phyloP scores from a whole-genome alignment of 108 stramenopile species.

The Epipyxis sp. region DNA sequence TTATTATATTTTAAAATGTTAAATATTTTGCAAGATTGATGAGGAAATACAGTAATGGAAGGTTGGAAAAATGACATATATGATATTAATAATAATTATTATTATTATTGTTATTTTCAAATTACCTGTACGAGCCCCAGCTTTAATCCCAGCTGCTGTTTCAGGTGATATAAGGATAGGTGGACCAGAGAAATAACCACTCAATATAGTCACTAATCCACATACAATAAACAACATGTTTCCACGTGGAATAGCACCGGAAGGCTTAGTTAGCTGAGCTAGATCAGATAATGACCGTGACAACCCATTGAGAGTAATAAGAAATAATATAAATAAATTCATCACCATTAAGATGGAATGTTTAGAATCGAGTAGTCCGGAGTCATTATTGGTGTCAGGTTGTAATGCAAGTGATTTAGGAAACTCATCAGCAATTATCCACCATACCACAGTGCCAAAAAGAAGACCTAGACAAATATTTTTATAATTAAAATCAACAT shows the following conservation, averaged over 20 bases:
- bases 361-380: background rate
- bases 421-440: background rate
- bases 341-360: background rate
- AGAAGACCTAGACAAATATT: too few species aligned
- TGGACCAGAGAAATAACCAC: conserved; percentile 18
- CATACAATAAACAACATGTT: conserved; percentile 21
- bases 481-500: too few species aligned
- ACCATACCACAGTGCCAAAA: conserved; percentile 24
- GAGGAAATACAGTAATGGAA: too few species aligned
- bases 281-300: conserved; percentile 14
- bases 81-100: too few species aligned
- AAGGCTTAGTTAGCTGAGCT: background rate
- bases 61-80: too few species aligned
- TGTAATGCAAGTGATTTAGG: conserved; percentile 7
- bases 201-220: conserved; percentile 10
- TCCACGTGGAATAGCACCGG: conserved; percentile 19
- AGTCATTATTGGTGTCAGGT: background rate
- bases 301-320: conserved; percentile 15
- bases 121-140: conserved; percentile 29
- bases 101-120: too few species aligned
- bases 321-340: conserved; percentile 22
- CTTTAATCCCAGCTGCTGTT: conserved; percentile 29
- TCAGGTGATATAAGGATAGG: conserved; percentile 26
- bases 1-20: too few species aligned
- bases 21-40: too few species aligned